Evolutionary conservation across 495 filamentous ascomycete genomes (phyloP), one percentile per base, ranked within the genome.

Genomic region (Gamarada debralockiae): DNA sequence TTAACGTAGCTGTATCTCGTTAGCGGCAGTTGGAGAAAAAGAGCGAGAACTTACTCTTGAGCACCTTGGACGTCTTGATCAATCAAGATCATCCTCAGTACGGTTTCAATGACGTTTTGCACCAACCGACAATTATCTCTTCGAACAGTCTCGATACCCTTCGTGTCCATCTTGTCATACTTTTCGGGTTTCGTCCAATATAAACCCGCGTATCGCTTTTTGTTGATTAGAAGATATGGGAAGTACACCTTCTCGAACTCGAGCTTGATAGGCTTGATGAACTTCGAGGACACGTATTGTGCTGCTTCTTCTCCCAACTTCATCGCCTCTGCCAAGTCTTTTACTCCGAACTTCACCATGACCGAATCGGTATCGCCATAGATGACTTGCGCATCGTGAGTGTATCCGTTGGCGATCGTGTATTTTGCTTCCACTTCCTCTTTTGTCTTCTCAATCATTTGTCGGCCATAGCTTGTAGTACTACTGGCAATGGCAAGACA

Each of bases 221-320:
- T 99, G 81, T 99, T 99, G 81, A 99, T 99, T 37, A 99, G 76
- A 27, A 99, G 78, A 66, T 99, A 99, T 1, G 93, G 93, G 65
- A 88, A 99, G 68, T 99, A 99, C 2, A 99, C 93, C 69, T 99
- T 99, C 65, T 99, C 93, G 72, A 99, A 99, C 65, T 99, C 93
- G 15, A 99, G 80, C 71, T 97, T 99, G 74, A 99, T 99, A 5
- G 93, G 93, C 58, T 86, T 90, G 67, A 90, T 72, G 69, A 98
- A 98, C 64, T 96, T 96, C 20, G 79, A 74, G 0, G 92, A 97
- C 5, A 99, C 93, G 57, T 68, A 93, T 22, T 82, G 75, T 3
- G 93, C 85, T 2, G 93, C 93, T 64, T 99, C 90, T 63, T 95
- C 75, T 3, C 93, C 93, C 25, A 97, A 80, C 65, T 92, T 90